These are phyloP conservation scores for Mycosphaerelloides madeirae DNA, from an alignment of 2,329 filamentous ascomycete species.

Conservation along the genomic window DNA sequence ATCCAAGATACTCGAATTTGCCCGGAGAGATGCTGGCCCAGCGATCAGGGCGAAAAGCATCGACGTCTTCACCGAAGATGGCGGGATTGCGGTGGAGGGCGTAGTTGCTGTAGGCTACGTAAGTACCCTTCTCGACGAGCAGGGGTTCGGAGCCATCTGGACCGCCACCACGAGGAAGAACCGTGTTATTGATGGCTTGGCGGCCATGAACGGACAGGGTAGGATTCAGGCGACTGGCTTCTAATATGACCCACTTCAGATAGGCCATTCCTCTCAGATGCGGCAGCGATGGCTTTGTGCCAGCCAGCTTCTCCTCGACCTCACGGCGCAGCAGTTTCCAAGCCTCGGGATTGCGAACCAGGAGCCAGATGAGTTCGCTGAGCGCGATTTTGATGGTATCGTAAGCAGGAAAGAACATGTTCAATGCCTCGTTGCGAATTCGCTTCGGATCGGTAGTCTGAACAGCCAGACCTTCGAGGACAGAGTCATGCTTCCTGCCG, in stretches of 20 bases:
- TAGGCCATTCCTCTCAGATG: background rate
- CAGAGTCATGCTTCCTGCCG: too few species aligned
- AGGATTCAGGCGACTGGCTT: background rate
- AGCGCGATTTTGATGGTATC: background rate
- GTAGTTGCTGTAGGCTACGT: background rate
- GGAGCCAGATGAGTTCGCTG: background rate
- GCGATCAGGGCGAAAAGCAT: background rate
- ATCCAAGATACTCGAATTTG: background rate
- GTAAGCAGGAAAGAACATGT: background rate
- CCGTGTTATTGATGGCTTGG: background rate
- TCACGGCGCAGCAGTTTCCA: background rate
- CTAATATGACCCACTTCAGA: background rate
- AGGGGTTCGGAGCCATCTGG: background rate
- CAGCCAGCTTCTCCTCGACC: background rate
- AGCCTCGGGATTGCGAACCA: background rate
- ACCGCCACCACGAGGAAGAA: background rate
- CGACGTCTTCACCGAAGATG: background rate
- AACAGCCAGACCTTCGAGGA: background rate
- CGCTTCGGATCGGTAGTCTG: background rate
- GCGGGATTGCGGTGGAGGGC: background rate
- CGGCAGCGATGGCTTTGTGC: background rate
- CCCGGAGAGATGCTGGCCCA: background rate
- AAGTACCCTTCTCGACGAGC: background rate
- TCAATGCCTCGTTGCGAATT: background rate
- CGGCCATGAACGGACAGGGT: background rate